Percentiles rank a stretch among this genome's conserved stretches.
Evolutionary conservation across 805 yeast genomes (phyloP).

Genomic region (Cyberlindnera veronae): DNA sequence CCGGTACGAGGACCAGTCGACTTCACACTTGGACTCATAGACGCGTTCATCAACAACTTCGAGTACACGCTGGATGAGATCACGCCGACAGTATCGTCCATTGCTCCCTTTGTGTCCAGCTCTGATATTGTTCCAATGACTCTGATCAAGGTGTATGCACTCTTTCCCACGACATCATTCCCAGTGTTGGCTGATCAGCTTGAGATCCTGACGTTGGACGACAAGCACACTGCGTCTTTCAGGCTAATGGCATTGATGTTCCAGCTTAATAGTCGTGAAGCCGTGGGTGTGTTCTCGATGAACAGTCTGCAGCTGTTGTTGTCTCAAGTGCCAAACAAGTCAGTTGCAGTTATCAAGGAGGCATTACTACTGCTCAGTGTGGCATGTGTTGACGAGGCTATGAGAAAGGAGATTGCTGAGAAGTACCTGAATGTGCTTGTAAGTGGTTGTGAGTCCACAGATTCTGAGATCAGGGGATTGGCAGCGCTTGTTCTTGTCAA

Average conservation of each 20-base stretch:
- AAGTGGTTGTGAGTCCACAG: constrained; percentile 29
- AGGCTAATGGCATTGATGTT: constrained; percentile 17
- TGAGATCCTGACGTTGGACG: constrained; percentile 23
- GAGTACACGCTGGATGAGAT: constrained; percentile 18
- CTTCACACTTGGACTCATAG: constrained; percentile 16
- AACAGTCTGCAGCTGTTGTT: constrained; percentile 28
- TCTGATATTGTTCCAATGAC: constrained; percentile 10
- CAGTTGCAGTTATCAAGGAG: constrained; percentile 18
- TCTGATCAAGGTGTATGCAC: constrained; percentile 13
- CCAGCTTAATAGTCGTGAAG: constrained; percentile 10
- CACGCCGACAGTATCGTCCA: constrained; percentile 10
- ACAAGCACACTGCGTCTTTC: constrained; percentile 25
- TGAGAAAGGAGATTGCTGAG: constrained; percentile 45
- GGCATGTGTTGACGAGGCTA: constrained; percentile 49
- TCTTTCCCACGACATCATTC: constrained; percentile 10
- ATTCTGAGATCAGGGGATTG: constrained; percentile 28
- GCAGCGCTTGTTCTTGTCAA: constrained; percentile 50
- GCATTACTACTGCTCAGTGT: constrained; percentile 37
- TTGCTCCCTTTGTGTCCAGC: constrained; percentile 15
- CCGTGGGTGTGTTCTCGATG: constrained; percentile 24
- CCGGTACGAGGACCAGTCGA: background rate
- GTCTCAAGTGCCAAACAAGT: constrained; percentile 8
- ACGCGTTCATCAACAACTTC: constrained; percentile 28
- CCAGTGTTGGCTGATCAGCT: constrained; percentile 18
- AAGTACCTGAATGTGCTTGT: constrained; percentile 41